A percentile compares a stretch with the other conserved stretches of the same genome.
These are phyloP conservation scores for Picea glauca DNA, from an alignment of 75 land plant species.

Conservation along the genomic window DNA sequence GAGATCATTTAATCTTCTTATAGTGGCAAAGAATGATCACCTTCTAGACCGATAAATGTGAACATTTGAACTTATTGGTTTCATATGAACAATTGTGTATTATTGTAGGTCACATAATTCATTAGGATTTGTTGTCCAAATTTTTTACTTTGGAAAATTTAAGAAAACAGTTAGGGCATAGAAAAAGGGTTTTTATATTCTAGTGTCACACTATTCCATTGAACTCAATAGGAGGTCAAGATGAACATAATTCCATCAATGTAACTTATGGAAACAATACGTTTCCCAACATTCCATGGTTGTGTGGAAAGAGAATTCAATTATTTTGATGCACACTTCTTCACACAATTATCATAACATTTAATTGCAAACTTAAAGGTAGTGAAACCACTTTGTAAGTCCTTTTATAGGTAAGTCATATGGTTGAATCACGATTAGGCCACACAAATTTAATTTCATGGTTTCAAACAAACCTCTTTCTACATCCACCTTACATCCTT, in stretches of 20 bases:
- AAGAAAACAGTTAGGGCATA: neutral
- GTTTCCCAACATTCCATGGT: too few species aligned
- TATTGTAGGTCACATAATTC: constrained; percentile 10
- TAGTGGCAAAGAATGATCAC: neutral
- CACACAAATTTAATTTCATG: too few species aligned
- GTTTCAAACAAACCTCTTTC: too few species aligned
- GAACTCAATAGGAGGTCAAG: neutral
- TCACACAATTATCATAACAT: too few species aligned
- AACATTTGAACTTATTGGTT: neutral
- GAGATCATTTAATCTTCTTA: neutral
- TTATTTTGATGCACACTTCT: too few species aligned
- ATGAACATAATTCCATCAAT: neutral
- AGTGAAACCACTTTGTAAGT: too few species aligned
- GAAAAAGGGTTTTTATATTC: neutral
- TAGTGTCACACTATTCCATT: neutral
- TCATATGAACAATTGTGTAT: constrained; percentile 6
- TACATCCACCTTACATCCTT: too few species aligned
- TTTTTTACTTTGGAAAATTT: neutral
- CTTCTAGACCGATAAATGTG: neutral
- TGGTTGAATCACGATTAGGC: too few species aligned
- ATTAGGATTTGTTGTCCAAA: constrained; percentile 3
- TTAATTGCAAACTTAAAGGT: too few species aligned
- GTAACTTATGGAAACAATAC: too few species aligned
- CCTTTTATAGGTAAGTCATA: too few species aligned
- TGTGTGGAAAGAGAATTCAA: too few species aligned